Evolutionary conservation across 2,329 filamentous ascomycete genomes (phyloP), one percentile per base, ranked within the genome.

Genomic region (Aaosphaeria pasadenensis): DNA sequence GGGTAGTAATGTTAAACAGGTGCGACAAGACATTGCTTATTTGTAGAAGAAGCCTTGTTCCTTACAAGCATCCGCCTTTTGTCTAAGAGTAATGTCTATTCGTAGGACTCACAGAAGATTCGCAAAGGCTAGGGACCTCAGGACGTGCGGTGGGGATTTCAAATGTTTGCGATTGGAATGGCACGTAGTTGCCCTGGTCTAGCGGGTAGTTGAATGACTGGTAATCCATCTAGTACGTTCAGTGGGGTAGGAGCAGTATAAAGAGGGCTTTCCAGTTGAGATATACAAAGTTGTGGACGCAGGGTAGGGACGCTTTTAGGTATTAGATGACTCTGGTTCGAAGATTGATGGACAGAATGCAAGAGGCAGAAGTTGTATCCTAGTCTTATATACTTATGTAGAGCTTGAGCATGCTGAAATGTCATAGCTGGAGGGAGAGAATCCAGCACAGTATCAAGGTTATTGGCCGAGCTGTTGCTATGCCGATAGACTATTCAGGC

Each of bases 31-130:
- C 68, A 65, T 5, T 64, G 59, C 42, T 71, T 66, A 42, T 68
- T 69, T 47, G 66, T 69, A 42, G 66, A 66, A 7, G 68, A 70
- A 39, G 63, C 63, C 68, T 64, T 29, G n/a, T n/a, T n/a, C n/a
- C n/a, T n/a, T n/a, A n/a, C n/a, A n/a, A n/a, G n/a, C n/a, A n/a
- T n/a, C n/a, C n/a, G n/a, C n/a, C n/a, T n/a, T n/a, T n/a, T n/a
- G n/a, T n/a, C n/a, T n/a, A n/a, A n/a, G n/a, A n/a, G n/a, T n/a
- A n/a, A n/a, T n/a, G n/a, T n/a, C n/a, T n/a, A n/a, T n/a, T n/a
- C n/a, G n/a, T n/a, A n/a, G n/a, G n/a, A n/a, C n/a, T n/a, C 56
- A 72, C 69, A 11, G 69, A 68, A 41, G 69, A 72, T 31, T 61
- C 67, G 46, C 62, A 70, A 32, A 71, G 56, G 48, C 69, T 72